phyloP scores from a whole-genome alignment of 257 asterid species.

The Handroanthus guayacan region DNA sequence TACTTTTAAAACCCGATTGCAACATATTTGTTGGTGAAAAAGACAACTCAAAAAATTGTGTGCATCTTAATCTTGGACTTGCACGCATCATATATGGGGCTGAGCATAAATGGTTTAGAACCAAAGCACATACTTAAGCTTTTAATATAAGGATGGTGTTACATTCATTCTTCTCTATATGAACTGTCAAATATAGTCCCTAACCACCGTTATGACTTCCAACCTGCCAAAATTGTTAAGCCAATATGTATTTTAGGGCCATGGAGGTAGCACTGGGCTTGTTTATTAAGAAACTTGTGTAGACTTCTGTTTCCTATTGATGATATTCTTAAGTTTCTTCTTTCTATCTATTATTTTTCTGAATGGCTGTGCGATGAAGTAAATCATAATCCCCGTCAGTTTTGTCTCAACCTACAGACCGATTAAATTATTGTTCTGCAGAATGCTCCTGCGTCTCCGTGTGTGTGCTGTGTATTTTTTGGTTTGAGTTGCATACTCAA shows the following conservation, averaged over 20 bases:
- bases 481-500: slow-evolving; percentile 4
- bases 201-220: not conserved
- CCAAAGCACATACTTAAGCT: not conserved
- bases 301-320: not conserved
- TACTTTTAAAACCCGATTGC: slow-evolving; percentile 21
- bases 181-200: not conserved
- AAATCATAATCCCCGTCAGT: not conserved
- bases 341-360: not conserved
- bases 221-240: not conserved
- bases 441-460: not conserved
- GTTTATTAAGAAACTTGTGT: not conserved
- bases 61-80: not conserved
- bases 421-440: not conserved
- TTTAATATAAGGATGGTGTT: not conserved
- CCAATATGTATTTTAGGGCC: not conserved
- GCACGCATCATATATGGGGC: not conserved
- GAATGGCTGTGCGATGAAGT: not conserved
- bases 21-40: slow-evolving; percentile 6
- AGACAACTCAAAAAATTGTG: not conserved
- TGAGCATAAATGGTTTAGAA: not conserved
- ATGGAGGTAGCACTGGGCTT: not conserved
- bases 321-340: not conserved
- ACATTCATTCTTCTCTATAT: not conserved
- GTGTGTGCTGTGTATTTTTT: not conserved
- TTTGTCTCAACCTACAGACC: not conserved